These are phyloP conservation scores for Aspergillus persii DNA, from an alignment of 2,329 filamentous ascomycete genomes.

Conservation along the genomic window DNA sequence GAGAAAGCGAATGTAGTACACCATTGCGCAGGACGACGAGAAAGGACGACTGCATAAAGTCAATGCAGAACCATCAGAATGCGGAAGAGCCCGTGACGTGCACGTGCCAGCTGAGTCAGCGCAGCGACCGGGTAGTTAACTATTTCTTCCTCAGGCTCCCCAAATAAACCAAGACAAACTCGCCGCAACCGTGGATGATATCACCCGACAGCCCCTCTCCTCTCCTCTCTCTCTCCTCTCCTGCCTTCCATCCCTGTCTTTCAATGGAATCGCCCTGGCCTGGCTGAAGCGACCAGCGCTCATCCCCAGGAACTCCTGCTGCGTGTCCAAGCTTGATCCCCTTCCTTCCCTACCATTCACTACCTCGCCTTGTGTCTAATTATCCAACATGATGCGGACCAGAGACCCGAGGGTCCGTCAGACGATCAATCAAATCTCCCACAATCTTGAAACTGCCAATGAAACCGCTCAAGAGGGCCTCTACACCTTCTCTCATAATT, in stretches of 20 bases:
- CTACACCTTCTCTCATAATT: slow-evolving; percentile 83
- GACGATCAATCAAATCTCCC: slow-evolving; percentile 87
- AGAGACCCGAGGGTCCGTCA: slow-evolving; percentile 85
- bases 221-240: no score
- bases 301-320: slow-evolving; percentile 13
- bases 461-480: slow-evolving; percentile 88
- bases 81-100: background rate
- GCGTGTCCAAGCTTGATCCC: slow-evolving; percentile 34
- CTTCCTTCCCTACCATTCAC: slow-evolving; percentile 14
- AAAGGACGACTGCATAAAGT: no score
- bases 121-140: slow-evolving; percentile 16
- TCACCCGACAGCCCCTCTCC: background rate
- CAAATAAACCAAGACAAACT: background rate
- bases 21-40: slow-evolving; percentile 38
- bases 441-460: slow-evolving; percentile 86
- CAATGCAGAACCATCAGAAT: no score
- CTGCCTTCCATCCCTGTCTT: background rate
- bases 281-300: slow-evolving; percentile 11
- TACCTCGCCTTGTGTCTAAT: background rate
- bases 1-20: slow-evolving; percentile 66
- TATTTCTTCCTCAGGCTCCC: slow-evolving; percentile 16
- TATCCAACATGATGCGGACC: slow-evolving; percentile 55
- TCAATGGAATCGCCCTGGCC: slow-evolving; percentile 16
- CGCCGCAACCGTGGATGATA: background rate
- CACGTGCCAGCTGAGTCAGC: slow-evolving; percentile 24